phyloP scores from a whole-genome alignment of 331 rosid species.

The Saraca asoca region DNA sequence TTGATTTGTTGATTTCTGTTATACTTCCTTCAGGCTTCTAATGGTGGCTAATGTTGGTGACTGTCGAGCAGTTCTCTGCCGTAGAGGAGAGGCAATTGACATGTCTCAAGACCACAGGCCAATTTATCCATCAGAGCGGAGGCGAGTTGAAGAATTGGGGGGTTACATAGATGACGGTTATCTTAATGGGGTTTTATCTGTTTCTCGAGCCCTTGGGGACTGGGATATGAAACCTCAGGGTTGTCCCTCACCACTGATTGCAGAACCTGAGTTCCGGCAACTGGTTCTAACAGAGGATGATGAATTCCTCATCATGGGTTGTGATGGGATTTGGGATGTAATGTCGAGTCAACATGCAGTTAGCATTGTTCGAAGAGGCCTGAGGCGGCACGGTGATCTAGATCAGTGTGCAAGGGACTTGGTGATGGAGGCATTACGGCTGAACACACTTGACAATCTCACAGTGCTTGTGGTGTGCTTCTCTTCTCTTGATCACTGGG shows the following conservation, averaged over 20 bases:
- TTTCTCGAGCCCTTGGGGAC: conserved; percentile 89
- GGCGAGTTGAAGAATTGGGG: conserved; percentile 79
- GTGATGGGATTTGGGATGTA: conserved; percentile 98
- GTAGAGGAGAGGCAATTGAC: conserved; percentile 85
- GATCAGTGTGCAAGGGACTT: conserved; percentile 85
- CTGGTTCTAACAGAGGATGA: conserved; percentile 76
- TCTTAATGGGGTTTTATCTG: conserved; percentile 85
- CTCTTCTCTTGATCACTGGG: conserved; percentile 52
- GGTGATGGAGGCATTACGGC: conserved; percentile 78
- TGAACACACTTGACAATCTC: conserved; percentile 77
- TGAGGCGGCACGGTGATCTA: conserved; percentile 75
- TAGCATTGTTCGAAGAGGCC: conserved; percentile 71
- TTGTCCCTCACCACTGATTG: conserved; percentile 76
- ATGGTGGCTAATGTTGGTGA: conserved; percentile 98
- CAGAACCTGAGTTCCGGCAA: conserved; percentile 86
- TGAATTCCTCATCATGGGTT: conserved; percentile 95
- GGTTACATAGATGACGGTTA: conserved; percentile 84
- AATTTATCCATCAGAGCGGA: conserved; percentile 60
- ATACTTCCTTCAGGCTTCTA: conserved; percentile 57
- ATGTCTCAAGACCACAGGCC: conserved; percentile 99
- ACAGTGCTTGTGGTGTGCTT: conserved; percentile 80
- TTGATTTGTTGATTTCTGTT: conserved; percentile 32
- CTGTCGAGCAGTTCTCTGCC: conserved; percentile 91
- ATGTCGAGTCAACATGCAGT: conserved; percentile 94
- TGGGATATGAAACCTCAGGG: conserved; percentile 97